A percentile compares a stretch with the other conserved stretches of the same genome.
These are phyloP conservation scores for Phalaenopsis equestris DNA, from an alignment of 106 monocot species.

Conservation along the genomic window DNA sequence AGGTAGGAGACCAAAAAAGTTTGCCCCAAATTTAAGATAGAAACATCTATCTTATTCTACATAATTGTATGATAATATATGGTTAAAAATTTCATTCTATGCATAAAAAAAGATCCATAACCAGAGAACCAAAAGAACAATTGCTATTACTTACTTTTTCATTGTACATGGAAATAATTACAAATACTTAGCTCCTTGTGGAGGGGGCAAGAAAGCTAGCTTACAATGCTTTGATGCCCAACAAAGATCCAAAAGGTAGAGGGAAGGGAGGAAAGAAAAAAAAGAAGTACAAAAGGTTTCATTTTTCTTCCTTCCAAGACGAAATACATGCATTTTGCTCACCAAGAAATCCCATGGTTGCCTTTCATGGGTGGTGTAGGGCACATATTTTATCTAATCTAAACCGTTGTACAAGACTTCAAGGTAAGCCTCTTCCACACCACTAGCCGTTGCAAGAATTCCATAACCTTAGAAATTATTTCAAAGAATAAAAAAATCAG, in stretches of 20 bases:
- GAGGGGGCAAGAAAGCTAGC: slow-evolving; percentile 6
- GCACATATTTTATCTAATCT: not conserved
- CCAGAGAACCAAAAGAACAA: not conserved
- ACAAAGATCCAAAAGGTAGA: slow-evolving; percentile 9
- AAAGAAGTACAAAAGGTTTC: not conserved
- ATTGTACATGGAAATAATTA: slow-evolving; percentile 7
- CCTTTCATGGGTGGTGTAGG: not conserved
- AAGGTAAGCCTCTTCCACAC: slow-evolving; percentile 29
- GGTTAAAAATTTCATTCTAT: too few relatives aligned
- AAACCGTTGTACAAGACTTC: slow-evolving; percentile 11
- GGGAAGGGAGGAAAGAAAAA: not conserved
- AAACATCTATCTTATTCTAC: too few relatives aligned
- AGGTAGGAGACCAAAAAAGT: too few relatives aligned
- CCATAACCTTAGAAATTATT: slow-evolving; percentile 24
- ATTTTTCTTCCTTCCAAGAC: not conserved
- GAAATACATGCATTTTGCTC: not conserved
- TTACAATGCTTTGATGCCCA: slow-evolving; percentile 18
- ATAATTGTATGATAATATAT: too few relatives aligned
- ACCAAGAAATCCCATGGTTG: not conserved
- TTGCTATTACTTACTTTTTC: slow-evolving; percentile 6
- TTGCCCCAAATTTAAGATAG: too few relatives aligned
- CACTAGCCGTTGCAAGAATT: slow-evolving; percentile 36
- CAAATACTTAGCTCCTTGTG: slow-evolving; percentile 2
- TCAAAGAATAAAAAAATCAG: slow-evolving; percentile 3
- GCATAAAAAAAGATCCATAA: too few relatives aligned